Percentiles rank a stretch among this genome's conserved stretches.
phyloP scores from a whole-genome alignment of 176 grass and related monocot genomes.

The Cenchrus fungigraminus region DNA sequence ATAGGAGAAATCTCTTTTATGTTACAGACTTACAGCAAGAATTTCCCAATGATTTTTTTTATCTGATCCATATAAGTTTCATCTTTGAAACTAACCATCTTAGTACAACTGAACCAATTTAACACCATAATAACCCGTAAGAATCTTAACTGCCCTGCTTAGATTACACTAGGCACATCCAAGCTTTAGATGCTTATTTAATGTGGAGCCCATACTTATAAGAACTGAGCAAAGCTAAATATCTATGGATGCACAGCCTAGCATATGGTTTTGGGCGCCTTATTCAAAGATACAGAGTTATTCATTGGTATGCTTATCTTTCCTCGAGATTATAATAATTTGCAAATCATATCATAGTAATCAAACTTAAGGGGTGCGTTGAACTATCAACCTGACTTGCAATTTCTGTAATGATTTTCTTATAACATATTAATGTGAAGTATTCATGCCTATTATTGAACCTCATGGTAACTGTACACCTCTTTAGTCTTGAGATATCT shows the following conservation, averaged over 20 bases:
- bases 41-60: background rate
- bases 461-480: too few relatives aligned
- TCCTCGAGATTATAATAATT: too few relatives aligned
- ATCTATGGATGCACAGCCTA: background rate
- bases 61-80: background rate
- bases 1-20: background rate
- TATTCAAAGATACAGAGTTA: background rate
- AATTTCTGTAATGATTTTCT: too few relatives aligned
- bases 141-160: background rate
- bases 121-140: background rate
- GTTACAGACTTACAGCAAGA: too few relatives aligned
- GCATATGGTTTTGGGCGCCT: slow-evolving; percentile 1
- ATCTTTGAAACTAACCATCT: background rate
- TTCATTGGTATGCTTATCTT: too few relatives aligned
- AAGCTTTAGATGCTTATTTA: slow-evolving; percentile 4
- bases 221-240: background rate
- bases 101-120: background rate
- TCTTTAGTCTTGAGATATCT: background rate
- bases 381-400: too few relatives aligned
- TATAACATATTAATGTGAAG: too few relatives aligned
- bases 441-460: too few relatives aligned
- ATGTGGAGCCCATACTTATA: background rate
- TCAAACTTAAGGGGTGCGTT: too few relatives aligned
- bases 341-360: too few relatives aligned
- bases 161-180: background rate